A percentile compares a stretch with the other conserved stretches of the same genome.
Conservation (phyloP, 306 rosid species). For the Alnus rubra region DNA sequence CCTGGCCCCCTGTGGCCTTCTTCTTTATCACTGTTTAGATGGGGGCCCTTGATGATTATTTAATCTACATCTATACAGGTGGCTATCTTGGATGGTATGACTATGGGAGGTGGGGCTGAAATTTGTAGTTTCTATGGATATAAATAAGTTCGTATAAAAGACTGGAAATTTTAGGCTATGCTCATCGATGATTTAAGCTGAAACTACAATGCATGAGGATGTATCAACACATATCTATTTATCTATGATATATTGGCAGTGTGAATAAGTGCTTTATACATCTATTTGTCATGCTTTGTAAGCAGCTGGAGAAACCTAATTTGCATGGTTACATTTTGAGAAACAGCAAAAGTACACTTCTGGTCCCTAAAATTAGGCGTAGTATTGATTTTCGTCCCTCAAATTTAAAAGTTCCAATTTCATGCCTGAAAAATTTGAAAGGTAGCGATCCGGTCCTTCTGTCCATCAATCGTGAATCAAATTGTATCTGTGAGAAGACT, state of each 20-base stretch:
- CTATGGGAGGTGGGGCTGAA: conserved; percentile 90
- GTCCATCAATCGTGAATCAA: neutral
- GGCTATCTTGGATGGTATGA: conserved; percentile 82
- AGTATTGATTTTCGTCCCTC: neutral
- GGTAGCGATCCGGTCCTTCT: neutral
- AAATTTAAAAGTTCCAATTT: neutral
- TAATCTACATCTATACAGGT: conserved; percentile 51
- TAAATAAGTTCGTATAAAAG: neutral
- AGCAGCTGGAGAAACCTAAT: conserved; percentile 1
- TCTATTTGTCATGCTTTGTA: neutral
- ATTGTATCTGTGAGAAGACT: neutral
- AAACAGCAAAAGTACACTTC: neutral
- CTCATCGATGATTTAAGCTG: neutral
- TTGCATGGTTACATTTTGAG: conserved; percentile 7
- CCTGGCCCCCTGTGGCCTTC: neutral
- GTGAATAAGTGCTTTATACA: neutral
- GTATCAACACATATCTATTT: neutral
- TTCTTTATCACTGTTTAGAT: neutral
- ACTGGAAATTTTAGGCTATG: neutral
- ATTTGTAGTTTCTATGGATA: neutral
- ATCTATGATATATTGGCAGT: neutral
- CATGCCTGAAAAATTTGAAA: neutral
- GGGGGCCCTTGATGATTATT: conserved; percentile 26
- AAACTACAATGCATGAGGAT: neutral
- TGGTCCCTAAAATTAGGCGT: neutral